A percentile compares a stretch with the other conserved stretches of the same genome.
Evolutionary conservation across 2,329 filamentous ascomycete species (phyloP).

Genomic region (Coniochaeta sp.): DNA sequence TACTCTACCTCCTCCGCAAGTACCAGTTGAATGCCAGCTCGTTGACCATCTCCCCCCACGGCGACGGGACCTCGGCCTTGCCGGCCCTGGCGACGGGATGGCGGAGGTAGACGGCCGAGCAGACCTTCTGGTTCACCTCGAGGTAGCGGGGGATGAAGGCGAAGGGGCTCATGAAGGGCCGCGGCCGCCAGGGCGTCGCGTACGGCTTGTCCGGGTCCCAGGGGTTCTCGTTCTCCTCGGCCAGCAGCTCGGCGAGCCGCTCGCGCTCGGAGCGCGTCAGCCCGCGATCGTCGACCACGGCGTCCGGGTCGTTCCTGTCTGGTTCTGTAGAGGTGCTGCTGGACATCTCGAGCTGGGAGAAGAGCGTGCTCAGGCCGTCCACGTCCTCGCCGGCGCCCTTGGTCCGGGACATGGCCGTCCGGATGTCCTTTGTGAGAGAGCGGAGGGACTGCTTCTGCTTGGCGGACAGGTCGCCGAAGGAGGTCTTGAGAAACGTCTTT

Average conservation of each 20-base stretch:
- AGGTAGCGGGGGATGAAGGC: slow-evolving; percentile 92
- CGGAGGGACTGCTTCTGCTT: slow-evolving; percentile 72
- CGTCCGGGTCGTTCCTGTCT: slow-evolving; percentile 1
- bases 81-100: slow-evolving; percentile 87
- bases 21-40: slow-evolving; percentile 95
- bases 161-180: slow-evolving; percentile 83
- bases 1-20: slow-evolving; percentile 67
- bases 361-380: slow-evolving; percentile 44
- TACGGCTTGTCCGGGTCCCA: slow-evolving; percentile 76
- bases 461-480: slow-evolving; percentile 43
- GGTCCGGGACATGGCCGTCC: slow-evolving; percentile 49
- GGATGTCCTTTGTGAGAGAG: slow-evolving; percentile 59
- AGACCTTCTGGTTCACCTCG: slow-evolving; percentile 97
- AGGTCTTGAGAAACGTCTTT: slow-evolving; percentile 15
- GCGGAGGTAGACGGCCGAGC: slow-evolving; percentile 87
- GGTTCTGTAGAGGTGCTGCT: not conserved
- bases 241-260: slow-evolving; percentile 49
- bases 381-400: slow-evolving; percentile 27
- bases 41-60: slow-evolving; percentile 62
- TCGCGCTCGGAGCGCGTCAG: slow-evolving; percentile 45
- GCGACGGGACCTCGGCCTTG: slow-evolving; percentile 74
- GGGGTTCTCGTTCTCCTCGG: slow-evolving; percentile 65
- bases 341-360: slow-evolving; percentile 17
- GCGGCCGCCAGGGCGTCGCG: slow-evolving; percentile 80
- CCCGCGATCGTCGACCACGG: slow-evolving; percentile 19